A percentile compares a stretch with the other conserved stretches of the same genome.
Evolutionary conservation across 164 flowering plant genomes (phyloP).

Genomic region (Chimonanthus praecox): DNA sequence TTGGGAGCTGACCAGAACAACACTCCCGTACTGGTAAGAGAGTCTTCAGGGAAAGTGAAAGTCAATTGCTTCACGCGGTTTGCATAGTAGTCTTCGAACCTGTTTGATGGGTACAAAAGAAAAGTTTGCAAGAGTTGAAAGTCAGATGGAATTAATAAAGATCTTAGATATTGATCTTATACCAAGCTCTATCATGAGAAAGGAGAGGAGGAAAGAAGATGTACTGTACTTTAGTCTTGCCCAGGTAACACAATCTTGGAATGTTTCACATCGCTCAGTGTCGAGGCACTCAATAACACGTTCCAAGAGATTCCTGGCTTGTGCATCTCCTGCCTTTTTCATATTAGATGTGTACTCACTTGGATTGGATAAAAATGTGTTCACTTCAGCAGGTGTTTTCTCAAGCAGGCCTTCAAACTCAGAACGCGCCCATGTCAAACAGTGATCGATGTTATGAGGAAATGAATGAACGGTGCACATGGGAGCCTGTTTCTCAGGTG

Average conservation of each 20-base stretch:
- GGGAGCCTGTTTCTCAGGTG: slow-evolving; percentile 92
- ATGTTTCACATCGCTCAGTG: slow-evolving; percentile 59
- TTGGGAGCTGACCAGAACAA: slow-evolving; percentile 93
- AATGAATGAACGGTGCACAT: slow-evolving; percentile 95
- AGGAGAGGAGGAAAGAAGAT: background rate
- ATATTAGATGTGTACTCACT: slow-evolving; percentile 51
- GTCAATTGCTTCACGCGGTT: slow-evolving; percentile 81
- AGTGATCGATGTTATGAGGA: slow-evolving; percentile 90
- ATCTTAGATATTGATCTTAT: background rate
- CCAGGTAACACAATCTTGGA: slow-evolving; percentile 84
- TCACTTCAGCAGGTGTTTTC: slow-evolving; percentile 89
- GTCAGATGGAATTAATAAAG: background rate
- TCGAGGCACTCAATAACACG: slow-evolving; percentile 79
- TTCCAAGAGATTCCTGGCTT: slow-evolving; percentile 77
- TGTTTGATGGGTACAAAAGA: slow-evolving; percentile 10
- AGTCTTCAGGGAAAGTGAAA: slow-evolving; percentile 79
- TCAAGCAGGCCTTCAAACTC: slow-evolving; percentile 92
- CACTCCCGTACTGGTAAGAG: slow-evolving; percentile 72
- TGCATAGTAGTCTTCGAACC: slow-evolving; percentile 79
- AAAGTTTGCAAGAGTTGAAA: too few species aligned
- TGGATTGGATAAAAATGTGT: slow-evolving; percentile 64
- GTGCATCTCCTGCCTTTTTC: slow-evolving; percentile 81
- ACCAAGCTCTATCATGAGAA: background rate
- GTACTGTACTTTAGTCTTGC: slow-evolving; percentile 63
- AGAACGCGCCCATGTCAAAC: slow-evolving; percentile 92